A percentile compares a stretch with the other conserved stretches of the same genome.
Conservation (phyloP, 1,139 yeast species). For the Geotrichum phurueaensis region DNA sequence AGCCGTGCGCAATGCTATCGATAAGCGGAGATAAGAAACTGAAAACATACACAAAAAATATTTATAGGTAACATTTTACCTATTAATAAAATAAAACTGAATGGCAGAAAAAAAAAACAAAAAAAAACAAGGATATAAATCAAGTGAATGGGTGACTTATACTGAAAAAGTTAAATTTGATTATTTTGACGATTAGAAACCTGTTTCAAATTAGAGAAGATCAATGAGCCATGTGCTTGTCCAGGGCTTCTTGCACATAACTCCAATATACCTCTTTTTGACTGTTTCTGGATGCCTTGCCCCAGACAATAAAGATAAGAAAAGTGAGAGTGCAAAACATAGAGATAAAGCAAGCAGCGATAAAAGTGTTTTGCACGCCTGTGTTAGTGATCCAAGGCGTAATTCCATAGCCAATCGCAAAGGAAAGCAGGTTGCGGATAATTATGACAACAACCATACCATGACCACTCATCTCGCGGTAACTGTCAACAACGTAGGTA, state of each 20-base stretch:
- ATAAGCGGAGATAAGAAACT: no score
- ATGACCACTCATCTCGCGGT: slow-evolving; percentile 50
- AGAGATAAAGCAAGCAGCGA: slow-evolving; percentile 42
- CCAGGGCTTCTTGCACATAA: slow-evolving; percentile 15
- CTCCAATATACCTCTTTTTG: slow-evolving; percentile 13
- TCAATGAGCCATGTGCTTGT: slow-evolving; percentile 18
- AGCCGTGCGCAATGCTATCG: no score
- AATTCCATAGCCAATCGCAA: slow-evolving; percentile 46
- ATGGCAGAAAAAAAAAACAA: no score
- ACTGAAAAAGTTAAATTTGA: no score
- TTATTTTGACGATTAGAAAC: not conserved
- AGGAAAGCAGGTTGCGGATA: slow-evolving; percentile 39
- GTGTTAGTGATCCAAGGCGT: slow-evolving; percentile 44
- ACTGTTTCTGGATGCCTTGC: slow-evolving; percentile 21
- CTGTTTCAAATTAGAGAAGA: no score
- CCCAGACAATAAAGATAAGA: slow-evolving; percentile 36
- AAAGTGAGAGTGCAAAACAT: slow-evolving; percentile 42
- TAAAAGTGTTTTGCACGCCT: slow-evolving; percentile 44
- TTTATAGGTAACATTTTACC: no score
- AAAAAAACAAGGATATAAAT: no score
- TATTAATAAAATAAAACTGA: no score
- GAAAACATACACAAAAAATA: no score
- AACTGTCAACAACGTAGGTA: slow-evolving; percentile 50
- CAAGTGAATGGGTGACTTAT: no score
- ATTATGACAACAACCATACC: slow-evolving; percentile 43